phyloP scores from a whole-genome alignment of 768 basidiomycete genomes.

The Boletus subparvulus region DNA sequence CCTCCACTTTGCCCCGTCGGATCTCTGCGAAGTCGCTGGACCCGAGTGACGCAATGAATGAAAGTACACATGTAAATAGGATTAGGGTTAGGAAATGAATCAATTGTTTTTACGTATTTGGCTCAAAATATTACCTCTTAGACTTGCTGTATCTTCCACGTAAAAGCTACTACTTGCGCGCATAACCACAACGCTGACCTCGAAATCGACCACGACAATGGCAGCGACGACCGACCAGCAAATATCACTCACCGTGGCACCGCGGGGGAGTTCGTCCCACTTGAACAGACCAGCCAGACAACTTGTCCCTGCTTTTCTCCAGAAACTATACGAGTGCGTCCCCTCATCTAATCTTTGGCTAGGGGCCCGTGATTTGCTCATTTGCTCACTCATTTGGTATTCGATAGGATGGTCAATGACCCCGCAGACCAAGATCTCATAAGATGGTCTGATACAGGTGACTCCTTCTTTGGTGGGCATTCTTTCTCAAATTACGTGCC shows the following conservation, averaged over 20 bases:
- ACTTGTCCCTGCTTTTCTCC: conserved; percentile 79
- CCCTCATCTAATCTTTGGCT: conserved; percentile 13
- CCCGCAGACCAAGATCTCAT: conserved; percentile 79
- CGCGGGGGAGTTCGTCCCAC: conserved; percentile 39
- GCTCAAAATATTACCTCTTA: neutral
- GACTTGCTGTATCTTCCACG: conserved; percentile 19
- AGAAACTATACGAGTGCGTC: conserved; percentile 87
- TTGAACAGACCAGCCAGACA: conserved; percentile 48
- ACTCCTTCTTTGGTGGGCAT: conserved; percentile 82
- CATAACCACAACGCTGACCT: neutral
- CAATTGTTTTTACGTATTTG: conserved; percentile 17
- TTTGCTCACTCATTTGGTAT: conserved; percentile 2
- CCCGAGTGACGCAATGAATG: neutral
- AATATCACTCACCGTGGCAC: conserved; percentile 52
- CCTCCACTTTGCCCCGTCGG: no score
- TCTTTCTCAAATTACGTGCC: neutral
- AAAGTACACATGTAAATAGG: neutral
- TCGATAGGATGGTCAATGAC: conserved; percentile 86
- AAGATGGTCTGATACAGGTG: conserved; percentile 87
- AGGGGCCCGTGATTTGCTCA: conserved; percentile 10
- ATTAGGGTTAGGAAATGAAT: conserved; percentile 10
- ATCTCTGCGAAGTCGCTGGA: neutral
- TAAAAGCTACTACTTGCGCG: conserved; percentile 1
- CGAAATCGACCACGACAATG: conserved; percentile 19
- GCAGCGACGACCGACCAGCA: conserved; percentile 55